Evolutionary conservation across 1,284 basidiomycete genomes (phyloP), one percentile per base, ranked within the genome.

Genomic region (Apiotrichum brassicae): DNA sequence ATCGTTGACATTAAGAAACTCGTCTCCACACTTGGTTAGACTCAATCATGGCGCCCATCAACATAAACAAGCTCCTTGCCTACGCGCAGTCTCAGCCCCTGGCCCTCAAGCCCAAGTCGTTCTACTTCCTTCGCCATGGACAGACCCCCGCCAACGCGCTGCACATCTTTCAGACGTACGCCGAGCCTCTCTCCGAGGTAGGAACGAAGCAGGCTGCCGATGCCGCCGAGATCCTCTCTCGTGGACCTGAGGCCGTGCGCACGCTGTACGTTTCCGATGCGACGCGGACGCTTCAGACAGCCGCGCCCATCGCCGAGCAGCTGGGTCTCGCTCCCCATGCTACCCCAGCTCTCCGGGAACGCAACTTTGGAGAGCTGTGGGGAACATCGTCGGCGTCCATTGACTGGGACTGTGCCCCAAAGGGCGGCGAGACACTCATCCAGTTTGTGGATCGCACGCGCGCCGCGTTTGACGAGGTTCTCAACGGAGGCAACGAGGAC

Each of bases 401-500:
- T 40, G 50, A 52, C 50, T 52, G 50, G 50, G 50, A 47, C 46
- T 52, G 46, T 34, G 18, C 23, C 35, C 50, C 50, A n/a, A 37
- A 26, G 18, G 30, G 30, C 42, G 50, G 50, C 32, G 50, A 52
- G 46, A 48, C 50, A 30, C 46, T 48, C 30, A 28, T 23, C 9
- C n/a, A 52, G 50, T 52, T 52, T 35, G 50, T 52, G 3, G 30
- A 43, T 22, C 50, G 50, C 24, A 44, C 46, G 16, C 41, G 42
- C n/a, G 24, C 35, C 9, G 50, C 35, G 3, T n/a, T 52, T 18
- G 45, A 47, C 22, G 12, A 66, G 32, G n/a, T 63, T 57, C 40
- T 68, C 58, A 36, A 44, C 14, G 33, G 35, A 20, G 16, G 65
- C 35, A 13, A 64, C 57, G 13, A 64, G 20, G 44, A 62, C 39